Conservation (phyloP, 2,329 filamentous ascomycete genomes). For the Magnaporthiopsis incrustans region DNA sequence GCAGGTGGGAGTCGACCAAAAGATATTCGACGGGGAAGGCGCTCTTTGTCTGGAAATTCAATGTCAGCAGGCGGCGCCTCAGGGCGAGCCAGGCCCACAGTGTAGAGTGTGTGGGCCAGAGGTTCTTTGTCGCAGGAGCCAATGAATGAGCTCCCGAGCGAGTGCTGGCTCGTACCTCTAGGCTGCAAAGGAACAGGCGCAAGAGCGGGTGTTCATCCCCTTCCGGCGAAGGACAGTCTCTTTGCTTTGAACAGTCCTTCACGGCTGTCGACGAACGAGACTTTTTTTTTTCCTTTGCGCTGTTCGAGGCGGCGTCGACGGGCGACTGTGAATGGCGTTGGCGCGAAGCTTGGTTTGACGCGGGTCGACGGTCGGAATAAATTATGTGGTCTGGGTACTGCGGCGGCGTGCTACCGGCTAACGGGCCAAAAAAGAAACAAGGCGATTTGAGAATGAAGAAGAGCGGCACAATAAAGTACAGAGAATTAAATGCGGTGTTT, state of each 20-base stretch:
- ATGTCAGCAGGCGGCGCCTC: not conserved
- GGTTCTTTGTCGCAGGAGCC: not conserved
- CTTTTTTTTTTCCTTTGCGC: not conserved
- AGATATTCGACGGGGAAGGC: not conserved
- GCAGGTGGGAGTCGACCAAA: not conserved
- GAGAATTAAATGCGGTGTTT: slow-evolving; percentile 5
- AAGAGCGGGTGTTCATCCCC: not conserved
- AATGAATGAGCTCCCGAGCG: not conserved
- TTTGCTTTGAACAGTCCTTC: not conserved
- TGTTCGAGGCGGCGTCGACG: not conserved
- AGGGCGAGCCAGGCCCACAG: not conserved
- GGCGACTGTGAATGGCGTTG: not conserved
- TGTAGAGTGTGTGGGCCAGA: not conserved
- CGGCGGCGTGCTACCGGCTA: not conserved
- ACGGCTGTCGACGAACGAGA: not conserved
- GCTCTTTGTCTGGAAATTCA: not conserved
- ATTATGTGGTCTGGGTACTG: slow-evolving; percentile 2
- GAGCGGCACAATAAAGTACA: slow-evolving; percentile 3
- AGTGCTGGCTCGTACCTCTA: not conserved
- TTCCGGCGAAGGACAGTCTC: not conserved
- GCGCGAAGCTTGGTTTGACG: not conserved
- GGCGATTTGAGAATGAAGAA: not conserved
- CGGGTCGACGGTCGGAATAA: not conserved
- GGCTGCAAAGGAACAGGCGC: not conserved
- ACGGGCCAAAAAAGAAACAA: not conserved